Base-by-base conservation (phyloP, 1,139 yeast species). In the Magnusiomyces ingens region DNA sequence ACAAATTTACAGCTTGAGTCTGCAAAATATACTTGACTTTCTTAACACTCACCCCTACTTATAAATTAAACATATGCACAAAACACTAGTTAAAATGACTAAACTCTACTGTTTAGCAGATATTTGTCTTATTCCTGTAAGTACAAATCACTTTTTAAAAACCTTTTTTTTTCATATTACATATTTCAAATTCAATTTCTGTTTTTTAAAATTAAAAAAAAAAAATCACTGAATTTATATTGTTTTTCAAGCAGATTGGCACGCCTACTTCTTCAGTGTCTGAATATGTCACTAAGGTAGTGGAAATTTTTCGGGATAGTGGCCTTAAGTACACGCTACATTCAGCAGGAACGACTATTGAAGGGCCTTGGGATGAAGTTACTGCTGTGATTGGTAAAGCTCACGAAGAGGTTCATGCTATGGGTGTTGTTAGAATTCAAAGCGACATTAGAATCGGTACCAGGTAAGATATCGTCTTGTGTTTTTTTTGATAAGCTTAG, bases 361-460 rank as follows among this genome's bases (percentile, higher is more conserved):
- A 85, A 62, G 96, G 96, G 0, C 90, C 90, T n/a, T 89, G 96
- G 96, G 81, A 82, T 63, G 87, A 85, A 54, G 96, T 89, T 1
- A 85, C 83, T 80, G 79, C 75, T 35, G 71, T 86, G 53, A 84
- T 89, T 62, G 96, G 96, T n/a, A 77, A 80, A 60, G 72, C 88
- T 62, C 96, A 89, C 63, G 82, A 84, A 62, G 72, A 74, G 50
- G 77, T 87, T 50, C 96, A 89, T 64, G 72, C 71, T 4, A 69
- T 75, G 61, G 95, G 94, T 1, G 80, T 85, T 15, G 77, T 83
- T 13, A 75, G 96, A 64, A 81, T 88, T 52, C 96, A 89, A 66
- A 81, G 89, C 59, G 95, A 88, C 61, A 85, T 89, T 57, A 75
- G 96, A 64, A 83, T 88, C 29, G 96, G 96, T 8, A 85, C 95